phyloP scores from a whole-genome alignment of 1,139 yeast genomes.

The Saccharomycopsis crataegensis region DNA sequence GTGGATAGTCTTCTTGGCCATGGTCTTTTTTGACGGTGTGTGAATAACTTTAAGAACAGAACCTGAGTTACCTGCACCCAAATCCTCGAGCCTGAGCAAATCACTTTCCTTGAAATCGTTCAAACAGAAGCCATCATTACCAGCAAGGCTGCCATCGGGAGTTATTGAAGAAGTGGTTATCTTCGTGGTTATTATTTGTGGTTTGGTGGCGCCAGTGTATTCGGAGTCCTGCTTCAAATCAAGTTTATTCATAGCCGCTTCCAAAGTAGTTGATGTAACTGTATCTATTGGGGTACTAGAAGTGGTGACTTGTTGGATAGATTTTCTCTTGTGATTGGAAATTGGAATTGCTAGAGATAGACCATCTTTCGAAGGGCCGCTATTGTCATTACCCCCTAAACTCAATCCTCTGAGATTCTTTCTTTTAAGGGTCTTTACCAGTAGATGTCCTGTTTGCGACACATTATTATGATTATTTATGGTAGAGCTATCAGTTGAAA shows the following conservation, averaged over 20 bases:
- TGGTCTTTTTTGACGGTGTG: constrained; percentile 75
- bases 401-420: constrained; percentile 14
- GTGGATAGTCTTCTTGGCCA: constrained; percentile 88
- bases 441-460: constrained; percentile 4
- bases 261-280: constrained; percentile 1
- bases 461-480: not conserved
- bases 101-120: constrained; percentile 53
- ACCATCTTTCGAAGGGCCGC: not conserved
- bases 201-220: constrained; percentile 15
- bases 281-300: constrained; percentile 11
- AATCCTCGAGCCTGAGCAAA: constrained; percentile 61
- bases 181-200: constrained; percentile 16
- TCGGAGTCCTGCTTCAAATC: not conserved
- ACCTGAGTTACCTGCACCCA: constrained; percentile 95
- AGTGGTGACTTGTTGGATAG: constrained; percentile 17
- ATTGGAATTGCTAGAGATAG: not conserved
- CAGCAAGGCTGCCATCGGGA: not conserved
- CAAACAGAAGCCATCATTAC: constrained; percentile 12
- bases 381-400: constrained; percentile 3
- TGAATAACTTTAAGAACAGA: constrained; percentile 85
- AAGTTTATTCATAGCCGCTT: not conserved
- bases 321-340: not conserved
- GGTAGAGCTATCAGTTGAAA: constrained; percentile 1
- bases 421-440: constrained; percentile 15
- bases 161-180: constrained; percentile 9